phyloP scores from a whole-genome alignment of 805 yeast species.

The Komagataella pseudopastoris region DNA sequence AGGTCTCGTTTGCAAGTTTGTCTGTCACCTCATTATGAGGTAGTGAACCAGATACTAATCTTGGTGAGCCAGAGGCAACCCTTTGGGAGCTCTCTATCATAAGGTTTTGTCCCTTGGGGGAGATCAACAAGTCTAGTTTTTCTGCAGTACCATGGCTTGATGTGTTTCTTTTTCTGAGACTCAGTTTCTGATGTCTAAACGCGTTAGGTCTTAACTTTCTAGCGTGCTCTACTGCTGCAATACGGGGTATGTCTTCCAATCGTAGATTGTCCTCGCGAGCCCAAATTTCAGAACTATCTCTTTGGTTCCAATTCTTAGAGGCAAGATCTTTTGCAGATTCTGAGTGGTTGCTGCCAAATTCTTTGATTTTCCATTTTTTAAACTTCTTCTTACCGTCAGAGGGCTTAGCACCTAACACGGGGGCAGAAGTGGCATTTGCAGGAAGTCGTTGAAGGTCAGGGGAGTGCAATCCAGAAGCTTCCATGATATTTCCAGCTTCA shows the following conservation, averaged over 20 bases:
- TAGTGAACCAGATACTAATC: conserved; percentile 1
- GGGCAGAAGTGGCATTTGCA: conserved; percentile 7
- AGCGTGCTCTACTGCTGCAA: conserved; percentile 95
- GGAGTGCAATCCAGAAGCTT: neutral
- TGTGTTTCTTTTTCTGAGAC: neutral
- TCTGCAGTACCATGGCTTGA: conserved; percentile 5
- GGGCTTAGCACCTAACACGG: conserved; percentile 10
- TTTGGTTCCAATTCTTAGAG: conserved; percentile 21
- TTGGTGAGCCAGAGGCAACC: neutral
- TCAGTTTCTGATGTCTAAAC: conserved; percentile 55
- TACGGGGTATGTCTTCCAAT: conserved; percentile 90
- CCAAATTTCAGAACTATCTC: conserved; percentile 49
- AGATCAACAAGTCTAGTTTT: conserved; percentile 18
- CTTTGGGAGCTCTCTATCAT: conserved; percentile 2
- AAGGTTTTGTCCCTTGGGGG: conserved; percentile 17
- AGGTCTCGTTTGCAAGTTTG: conserved; percentile 10
- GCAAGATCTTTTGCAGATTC: neutral
- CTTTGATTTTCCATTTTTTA: conserved; percentile 13
- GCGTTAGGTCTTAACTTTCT: conserved; percentile 89
- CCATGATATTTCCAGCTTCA: conserved; percentile 9
- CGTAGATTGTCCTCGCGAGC: conserved; percentile 78
- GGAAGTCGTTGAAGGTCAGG: neutral
- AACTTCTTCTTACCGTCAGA: conserved; percentile 14
- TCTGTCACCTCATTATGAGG: conserved; percentile 1
- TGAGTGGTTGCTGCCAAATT: conserved; percentile 5